These are phyloP conservation scores for Termitomyces sp. DNA, from an alignment of 768 basidiomycete species.

Conservation along the genomic window DNA sequence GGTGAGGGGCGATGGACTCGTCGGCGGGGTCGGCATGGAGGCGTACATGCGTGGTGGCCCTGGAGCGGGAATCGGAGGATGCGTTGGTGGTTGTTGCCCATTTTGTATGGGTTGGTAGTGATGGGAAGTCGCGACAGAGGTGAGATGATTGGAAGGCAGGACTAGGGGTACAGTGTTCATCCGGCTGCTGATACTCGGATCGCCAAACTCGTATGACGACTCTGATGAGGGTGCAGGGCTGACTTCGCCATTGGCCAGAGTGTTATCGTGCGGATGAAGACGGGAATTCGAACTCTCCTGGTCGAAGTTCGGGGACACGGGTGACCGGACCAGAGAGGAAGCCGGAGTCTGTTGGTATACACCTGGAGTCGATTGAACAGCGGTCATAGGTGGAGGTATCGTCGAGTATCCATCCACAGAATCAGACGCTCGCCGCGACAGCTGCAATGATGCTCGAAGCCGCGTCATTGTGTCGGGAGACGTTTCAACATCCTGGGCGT, in stretches of 20 bases:
- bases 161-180: not conserved
- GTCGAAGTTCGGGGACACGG: not conserved
- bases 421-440: conserved; percentile 9
- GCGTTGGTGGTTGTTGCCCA: not conserved
- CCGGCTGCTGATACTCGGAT: not conserved
- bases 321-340: not conserved
- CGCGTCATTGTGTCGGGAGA: not conserved
- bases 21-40: conserved; percentile 11
- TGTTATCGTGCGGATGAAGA: not conserved
- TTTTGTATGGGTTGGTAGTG: conserved; percentile 3
- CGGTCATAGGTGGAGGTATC: not conserved
- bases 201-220: conserved; percentile 7
- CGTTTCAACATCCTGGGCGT: not conserved
- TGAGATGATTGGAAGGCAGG: not conserved
- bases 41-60: conserved; percentile 2
- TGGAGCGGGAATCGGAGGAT: conserved; percentile 13
- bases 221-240: conserved; percentile 7
- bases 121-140: conserved; percentile 2
- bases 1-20: not conserved
- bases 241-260: conserved; percentile 4
- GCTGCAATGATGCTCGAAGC: conserved; percentile 8
- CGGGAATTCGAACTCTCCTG: not conserved
- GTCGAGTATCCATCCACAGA: not conserved
- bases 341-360: not conserved
- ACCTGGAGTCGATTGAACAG: not conserved